Base-by-base conservation (phyloP, 257 asterid genomes). In the Ehretia macrophylla region DNA sequence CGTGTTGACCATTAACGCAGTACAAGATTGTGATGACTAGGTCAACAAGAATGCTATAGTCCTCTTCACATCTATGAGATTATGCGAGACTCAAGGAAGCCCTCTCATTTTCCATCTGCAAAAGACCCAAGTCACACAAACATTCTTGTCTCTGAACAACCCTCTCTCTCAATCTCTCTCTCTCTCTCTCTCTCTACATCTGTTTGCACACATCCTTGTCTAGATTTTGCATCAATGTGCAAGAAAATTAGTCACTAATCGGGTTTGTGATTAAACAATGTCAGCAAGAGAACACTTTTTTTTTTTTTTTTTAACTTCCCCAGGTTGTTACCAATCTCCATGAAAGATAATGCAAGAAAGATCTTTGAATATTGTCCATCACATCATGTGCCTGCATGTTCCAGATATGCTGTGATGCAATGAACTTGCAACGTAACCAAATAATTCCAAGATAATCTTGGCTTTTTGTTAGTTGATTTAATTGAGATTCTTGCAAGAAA, bases 11-110 rank as follows among this genome's bases (percentile, higher is more conserved):
- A 42, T 42, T 4, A 42, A 2, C 16, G 47, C 14, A 42, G 2
- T 2, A 42, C 47, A 42, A 42, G 3, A 10, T 42, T 42, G 47
- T 38, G 14, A n/a, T n/a, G 66, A 39, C 37, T 0, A 32, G 8
- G 62, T 45, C 69, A 64, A 64, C 56, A 4, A 42, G 47, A 19
- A 17, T 23, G 32, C 5, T 21, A 44, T 39, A 12, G 35, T 46
- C 58, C 38, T 18, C 12, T 49, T 45, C 17, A 56, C 17, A 8
- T 58, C 22, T 42, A 14, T 51, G 64, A 38, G 65, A 57, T 40
- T 39, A 45, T 56, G 63, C 47, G 60, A 66, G 46, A 58, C 11
- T 48, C 13, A 4, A 66, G 71, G 71, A 58, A 23, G 18, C 37
- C 65, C 71, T 35, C 8, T 56, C 42, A 17, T 47, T 14, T 47